A percentile compares a stretch with the other conserved stretches of the same genome.
These are phyloP conservation scores for Tetracentron sinense DNA, from an alignment of 164 flowering plant genomes.

Conservation along the genomic window DNA sequence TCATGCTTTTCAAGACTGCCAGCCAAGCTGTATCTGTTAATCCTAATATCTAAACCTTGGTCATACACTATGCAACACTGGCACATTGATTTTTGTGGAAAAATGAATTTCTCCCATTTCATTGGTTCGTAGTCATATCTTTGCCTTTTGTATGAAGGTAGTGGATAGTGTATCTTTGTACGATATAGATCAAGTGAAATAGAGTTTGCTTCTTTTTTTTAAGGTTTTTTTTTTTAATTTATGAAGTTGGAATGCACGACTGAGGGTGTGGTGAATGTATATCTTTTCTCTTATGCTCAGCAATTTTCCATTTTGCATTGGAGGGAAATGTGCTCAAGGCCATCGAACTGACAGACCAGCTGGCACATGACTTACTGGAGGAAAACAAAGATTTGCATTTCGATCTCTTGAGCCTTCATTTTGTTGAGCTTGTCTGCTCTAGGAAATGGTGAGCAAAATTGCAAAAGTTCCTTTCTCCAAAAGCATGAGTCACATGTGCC, in stretches of 20 bases:
- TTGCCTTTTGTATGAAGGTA: too few species aligned
- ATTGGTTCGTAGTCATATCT: too few species aligned
- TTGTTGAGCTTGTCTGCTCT: constrained; percentile 76
- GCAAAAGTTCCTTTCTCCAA: not conserved
- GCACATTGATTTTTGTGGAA: too few species aligned
- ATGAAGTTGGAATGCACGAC: not conserved
- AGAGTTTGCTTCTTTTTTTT: too few species aligned
- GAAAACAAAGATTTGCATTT: constrained; percentile 83
- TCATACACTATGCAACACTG: too few species aligned
- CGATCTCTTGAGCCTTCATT: constrained; percentile 95
- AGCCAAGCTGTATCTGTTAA: too few species aligned
- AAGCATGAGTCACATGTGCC: not conserved
- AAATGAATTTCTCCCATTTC: too few species aligned
- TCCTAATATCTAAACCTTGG: too few species aligned
- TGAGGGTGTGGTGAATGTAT: not conserved
- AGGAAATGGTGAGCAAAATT: constrained; percentile 63
- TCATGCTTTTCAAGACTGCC: too few species aligned
- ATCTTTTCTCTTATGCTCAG: constrained; percentile 28
- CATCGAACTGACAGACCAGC: constrained; percentile 75
- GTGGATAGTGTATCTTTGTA: too few species aligned
- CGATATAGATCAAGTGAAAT: too few species aligned
- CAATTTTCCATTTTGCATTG: constrained; percentile 57
- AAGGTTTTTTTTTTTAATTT: too few species aligned
- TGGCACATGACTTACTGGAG: constrained; percentile 65
- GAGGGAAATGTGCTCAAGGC: constrained; percentile 86